Evolutionary conservation across 805 yeast genomes (phyloP), one percentile per base, ranked within the genome.

Genomic region (Clavispora asparagi): DNA sequence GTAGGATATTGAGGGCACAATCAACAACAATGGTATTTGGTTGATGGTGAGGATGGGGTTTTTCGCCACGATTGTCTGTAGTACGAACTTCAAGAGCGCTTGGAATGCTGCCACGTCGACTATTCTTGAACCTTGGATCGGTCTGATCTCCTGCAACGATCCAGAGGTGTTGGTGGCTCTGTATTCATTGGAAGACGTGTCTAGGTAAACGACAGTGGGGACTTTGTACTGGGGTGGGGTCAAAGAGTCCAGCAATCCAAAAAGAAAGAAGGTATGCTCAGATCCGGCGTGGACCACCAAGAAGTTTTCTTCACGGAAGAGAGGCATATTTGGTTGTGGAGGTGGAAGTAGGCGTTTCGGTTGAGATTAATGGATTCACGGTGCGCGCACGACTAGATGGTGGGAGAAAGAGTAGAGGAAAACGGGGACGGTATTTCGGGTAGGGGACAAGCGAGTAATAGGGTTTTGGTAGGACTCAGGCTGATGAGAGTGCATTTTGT

Each of bases 211-310:
- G 33, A 73, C 72, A 0, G 96, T 82, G n/a, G 96, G 95, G 27
- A 90, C 71, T 46, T 80, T 79, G 52, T 77, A 78, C 25, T 82
- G 78, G 1, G 97, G 95, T 1, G 94, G 88, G 8, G 85, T 68
- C 50, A 87, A 74, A 1, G 86, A 72, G 44, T 79, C 83, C 55
- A 85, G 95, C 26, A 91, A 70, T 2, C 97, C 97, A 61, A 87
- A 82, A 54, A 85, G 86, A 27, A 87, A 87, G 44, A 84, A 69
- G 0, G 97, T 88, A 44, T 76, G 68, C 44, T 69, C 71, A 2
- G 95, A 85, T 27, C 97, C 96, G 1, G 95, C 87, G 45, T 88
- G 83, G 27, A 91, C 77, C 27, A 91, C 77, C 25, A 72, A 61
- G 51, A 68, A 71, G 59, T 61, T 66, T 42, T 72, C 76, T 56